Conservation (phyloP, 345 rosid species). For the Rhizophora mangle region DNA sequence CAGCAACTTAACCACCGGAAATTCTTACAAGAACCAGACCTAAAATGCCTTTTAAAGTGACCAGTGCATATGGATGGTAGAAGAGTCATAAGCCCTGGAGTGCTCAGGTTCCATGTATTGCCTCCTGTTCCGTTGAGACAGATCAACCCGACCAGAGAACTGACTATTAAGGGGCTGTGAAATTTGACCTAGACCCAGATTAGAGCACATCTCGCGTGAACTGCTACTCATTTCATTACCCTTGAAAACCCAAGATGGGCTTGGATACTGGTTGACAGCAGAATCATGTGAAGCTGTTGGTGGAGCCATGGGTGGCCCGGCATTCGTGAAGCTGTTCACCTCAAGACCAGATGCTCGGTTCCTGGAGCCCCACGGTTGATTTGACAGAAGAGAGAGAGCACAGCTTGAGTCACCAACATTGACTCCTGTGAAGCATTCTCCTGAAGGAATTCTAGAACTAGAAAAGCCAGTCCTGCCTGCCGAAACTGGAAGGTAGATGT, state of each 20-base stretch:
- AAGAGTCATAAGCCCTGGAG: constrained; percentile 49
- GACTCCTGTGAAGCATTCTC: constrained; percentile 65
- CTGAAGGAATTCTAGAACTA: constrained; percentile 45
- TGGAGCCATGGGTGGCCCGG: constrained; percentile 47
- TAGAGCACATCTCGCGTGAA: constrained; percentile 39
- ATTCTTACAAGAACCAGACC: background rate
- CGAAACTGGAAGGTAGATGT: constrained; percentile 49
- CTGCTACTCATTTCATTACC: constrained; percentile 35
- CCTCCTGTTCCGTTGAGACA: constrained; percentile 50
- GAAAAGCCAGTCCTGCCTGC: constrained; percentile 48
- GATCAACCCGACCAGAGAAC: constrained; percentile 48
- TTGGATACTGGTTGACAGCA: constrained; percentile 41
- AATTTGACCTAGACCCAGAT: constrained; percentile 49
- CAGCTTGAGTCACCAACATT: constrained; percentile 54
- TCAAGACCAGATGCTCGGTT: constrained; percentile 37
- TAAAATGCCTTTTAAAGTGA: constrained; percentile 40
- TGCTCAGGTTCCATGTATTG: constrained; percentile 56
- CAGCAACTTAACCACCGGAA: background rate
- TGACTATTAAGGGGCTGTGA: constrained; percentile 40
- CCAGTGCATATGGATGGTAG: constrained; percentile 66
- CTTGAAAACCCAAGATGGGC: constrained; percentile 56
- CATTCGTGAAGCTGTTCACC: constrained; percentile 33
- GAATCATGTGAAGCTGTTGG: constrained; percentile 43
- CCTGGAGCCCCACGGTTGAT: constrained; percentile 60
- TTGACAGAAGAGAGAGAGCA: constrained; percentile 99